phyloP scores from a whole-genome alignment of 352 stramenopile genomes.

The Phytopythium ostracodes region DNA sequence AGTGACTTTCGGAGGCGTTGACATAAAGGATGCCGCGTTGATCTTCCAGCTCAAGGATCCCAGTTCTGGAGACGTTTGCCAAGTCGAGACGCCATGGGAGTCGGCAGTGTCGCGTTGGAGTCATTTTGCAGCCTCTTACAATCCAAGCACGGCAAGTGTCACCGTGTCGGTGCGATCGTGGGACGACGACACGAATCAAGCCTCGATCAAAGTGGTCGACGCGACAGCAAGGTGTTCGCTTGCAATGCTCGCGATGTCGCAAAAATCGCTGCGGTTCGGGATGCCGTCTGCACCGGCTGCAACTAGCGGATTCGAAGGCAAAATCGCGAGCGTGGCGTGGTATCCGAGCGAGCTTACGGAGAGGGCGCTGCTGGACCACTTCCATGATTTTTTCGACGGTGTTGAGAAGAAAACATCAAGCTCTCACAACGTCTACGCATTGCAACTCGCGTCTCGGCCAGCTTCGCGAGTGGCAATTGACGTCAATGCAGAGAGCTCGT shows the following conservation, averaged over 20 bases:
- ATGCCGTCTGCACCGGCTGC: slow-evolving; percentile 7
- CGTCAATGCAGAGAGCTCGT: slow-evolving; percentile 42
- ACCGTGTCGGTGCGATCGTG: slow-evolving; percentile 31
- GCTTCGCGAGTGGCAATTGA: slow-evolving; percentile 42
- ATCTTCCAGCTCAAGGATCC: slow-evolving; percentile 30
- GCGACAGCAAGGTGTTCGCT: slow-evolving; percentile 29
- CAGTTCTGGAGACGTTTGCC: slow-evolving; percentile 12
- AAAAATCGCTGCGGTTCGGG: slow-evolving; percentile 36
- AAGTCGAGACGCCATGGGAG: neutral
- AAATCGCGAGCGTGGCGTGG: slow-evolving; percentile 46
- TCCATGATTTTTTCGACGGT: slow-evolving; percentile 51
- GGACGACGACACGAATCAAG: neutral
- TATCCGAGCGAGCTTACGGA: slow-evolving; percentile 36
- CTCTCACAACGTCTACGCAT: slow-evolving; percentile 49
- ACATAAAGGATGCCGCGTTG: slow-evolving; percentile 10
- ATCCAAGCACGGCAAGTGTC: slow-evolving; percentile 36
- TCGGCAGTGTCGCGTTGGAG: slow-evolving; percentile 22
- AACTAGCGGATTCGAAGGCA: slow-evolving; percentile 29
- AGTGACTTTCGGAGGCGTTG: slow-evolving; percentile 13
- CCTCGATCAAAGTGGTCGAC: slow-evolving; percentile 8
- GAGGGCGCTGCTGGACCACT: slow-evolving; percentile 57
- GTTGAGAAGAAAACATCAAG: slow-evolving; percentile 11
- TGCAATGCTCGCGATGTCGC: slow-evolving; percentile 24
- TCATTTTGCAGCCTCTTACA: slow-evolving; percentile 56
- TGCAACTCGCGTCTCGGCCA: slow-evolving; percentile 43